These are phyloP conservation scores for Dioszegia aurantiaca DNA, from an alignment of 768 basidiomycete species.

Conservation along the genomic window DNA sequence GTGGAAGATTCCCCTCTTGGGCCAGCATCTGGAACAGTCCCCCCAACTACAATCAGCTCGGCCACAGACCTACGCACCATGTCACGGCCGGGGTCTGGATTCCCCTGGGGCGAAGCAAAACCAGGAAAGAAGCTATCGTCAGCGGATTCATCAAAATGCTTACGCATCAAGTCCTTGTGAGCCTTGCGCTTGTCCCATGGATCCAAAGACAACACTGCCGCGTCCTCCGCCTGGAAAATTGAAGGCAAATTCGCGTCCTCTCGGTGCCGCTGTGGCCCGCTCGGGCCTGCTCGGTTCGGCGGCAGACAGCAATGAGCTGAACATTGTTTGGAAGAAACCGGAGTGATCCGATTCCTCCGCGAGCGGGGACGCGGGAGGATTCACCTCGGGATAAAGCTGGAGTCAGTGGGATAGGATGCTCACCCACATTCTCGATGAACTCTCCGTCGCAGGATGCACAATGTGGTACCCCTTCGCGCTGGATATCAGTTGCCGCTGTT, in stretches of 20 bases:
- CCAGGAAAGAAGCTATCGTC: constrained; percentile 23
- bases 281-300: constrained; percentile 5
- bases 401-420: not conserved
- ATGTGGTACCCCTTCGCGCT: constrained; percentile 56
- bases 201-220: constrained; percentile 37
- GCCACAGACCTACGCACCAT: constrained; percentile 11
- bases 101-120: not conserved
- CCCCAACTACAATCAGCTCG: constrained; percentile 24
- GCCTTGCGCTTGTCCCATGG: constrained; percentile 8
- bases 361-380: constrained; percentile 22
- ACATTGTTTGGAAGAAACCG: constrained; percentile 24
- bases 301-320: constrained; percentile 24
- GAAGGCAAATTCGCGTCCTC: constrained; percentile 32
- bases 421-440: constrained; percentile 72
- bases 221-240: constrained; percentile 41
- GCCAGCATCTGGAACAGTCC: constrained; percentile 31
- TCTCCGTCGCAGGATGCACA: constrained; percentile 77
- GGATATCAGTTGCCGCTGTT: constrained; percentile 1
- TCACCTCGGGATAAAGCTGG: constrained; percentile 37
- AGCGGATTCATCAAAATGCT: not conserved
- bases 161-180: not conserved
- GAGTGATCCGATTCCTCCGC: not conserved
- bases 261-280: not conserved
- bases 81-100: constrained; percentile 12
- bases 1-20: constrained; percentile 25